phyloP scores from a whole-genome alignment of 805 yeast species.

The Kodamaea laetipori region DNA sequence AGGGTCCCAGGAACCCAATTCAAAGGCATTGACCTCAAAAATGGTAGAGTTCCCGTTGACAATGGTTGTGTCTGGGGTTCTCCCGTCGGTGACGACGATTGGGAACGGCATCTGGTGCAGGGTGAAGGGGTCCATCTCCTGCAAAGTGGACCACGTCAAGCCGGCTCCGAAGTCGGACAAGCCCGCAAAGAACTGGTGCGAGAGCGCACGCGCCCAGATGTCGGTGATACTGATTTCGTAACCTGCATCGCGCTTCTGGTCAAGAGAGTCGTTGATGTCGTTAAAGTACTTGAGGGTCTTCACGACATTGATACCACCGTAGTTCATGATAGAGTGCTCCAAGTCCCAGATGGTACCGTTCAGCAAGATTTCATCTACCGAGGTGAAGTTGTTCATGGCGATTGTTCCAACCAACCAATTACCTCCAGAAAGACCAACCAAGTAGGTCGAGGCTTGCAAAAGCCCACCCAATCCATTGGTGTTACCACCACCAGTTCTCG shows the following conservation, averaged over 20 bases:
- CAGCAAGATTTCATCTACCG: conserved; percentile 43
- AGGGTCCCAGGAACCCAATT: conserved; percentile 34
- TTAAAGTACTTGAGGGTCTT: conserved; percentile 59
- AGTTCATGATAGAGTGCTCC: conserved; percentile 70
- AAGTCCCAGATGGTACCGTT: conserved; percentile 39
- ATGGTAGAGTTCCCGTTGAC: conserved; percentile 31
- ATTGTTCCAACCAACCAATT: conserved; percentile 68
- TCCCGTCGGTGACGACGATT: conserved; percentile 28
- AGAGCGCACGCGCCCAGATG: conserved; percentile 46
- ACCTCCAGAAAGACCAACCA: conserved; percentile 68
- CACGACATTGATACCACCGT: conserved; percentile 58
- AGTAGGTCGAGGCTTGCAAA: conserved; percentile 67
- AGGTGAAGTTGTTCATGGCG: conserved; percentile 59
- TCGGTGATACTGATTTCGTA: conserved; percentile 42
- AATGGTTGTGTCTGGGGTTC: conserved; percentile 25
- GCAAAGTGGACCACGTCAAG: conserved; percentile 27
- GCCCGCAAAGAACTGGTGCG: conserved; percentile 40
- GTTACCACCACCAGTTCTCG: conserved; percentile 31
- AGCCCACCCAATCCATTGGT: conserved; percentile 46
- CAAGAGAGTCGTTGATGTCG: conserved; percentile 29
- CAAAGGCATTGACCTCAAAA: conserved; percentile 29
- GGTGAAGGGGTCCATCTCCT: conserved; percentile 22
- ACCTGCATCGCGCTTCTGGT: conserved; percentile 39
- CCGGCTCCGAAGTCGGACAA: conserved; percentile 29
- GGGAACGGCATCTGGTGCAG: conserved; percentile 32